Evolutionary conservation across 345 rosid species (phyloP).

Genomic region (Toxicodendron radicans): DNA sequence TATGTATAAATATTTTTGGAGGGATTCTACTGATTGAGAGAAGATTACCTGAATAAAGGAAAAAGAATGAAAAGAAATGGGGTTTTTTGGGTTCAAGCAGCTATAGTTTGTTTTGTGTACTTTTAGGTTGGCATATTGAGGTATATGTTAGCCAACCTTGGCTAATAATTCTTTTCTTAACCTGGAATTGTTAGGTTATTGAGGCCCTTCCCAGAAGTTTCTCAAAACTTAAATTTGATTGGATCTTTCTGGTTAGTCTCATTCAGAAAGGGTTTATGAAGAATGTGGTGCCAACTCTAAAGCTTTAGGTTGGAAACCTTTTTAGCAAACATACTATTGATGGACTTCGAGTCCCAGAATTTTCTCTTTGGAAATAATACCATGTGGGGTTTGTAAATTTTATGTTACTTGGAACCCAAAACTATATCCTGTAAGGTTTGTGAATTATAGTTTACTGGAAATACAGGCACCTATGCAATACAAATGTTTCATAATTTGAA

Average conservation of each 20-base stretch:
- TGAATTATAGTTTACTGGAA: not conserved
- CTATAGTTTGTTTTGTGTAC: not conserved
- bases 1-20: not conserved
- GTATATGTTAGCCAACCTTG: not conserved
- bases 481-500: not conserved
- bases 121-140: not conserved
- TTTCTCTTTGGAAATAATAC: not conserved
- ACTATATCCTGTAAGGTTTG: not conserved
- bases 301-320: conserved; percentile 1
- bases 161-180: not conserved
- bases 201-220: not conserved
- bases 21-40: not conserved
- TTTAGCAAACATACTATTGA: not conserved
- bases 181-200: not conserved
- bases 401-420: not conserved
- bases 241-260: not conserved
- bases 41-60: not conserved
- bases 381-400: not conserved
- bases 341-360: not conserved
- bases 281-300: not conserved
- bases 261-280: not conserved
- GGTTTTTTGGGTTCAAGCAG: not conserved
- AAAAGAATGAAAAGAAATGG: not conserved
- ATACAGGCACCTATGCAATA: not conserved
- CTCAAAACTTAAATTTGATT: not conserved